Conservation (phyloP, 345 rosid species). For the Hirschfeldia incana region DNA sequence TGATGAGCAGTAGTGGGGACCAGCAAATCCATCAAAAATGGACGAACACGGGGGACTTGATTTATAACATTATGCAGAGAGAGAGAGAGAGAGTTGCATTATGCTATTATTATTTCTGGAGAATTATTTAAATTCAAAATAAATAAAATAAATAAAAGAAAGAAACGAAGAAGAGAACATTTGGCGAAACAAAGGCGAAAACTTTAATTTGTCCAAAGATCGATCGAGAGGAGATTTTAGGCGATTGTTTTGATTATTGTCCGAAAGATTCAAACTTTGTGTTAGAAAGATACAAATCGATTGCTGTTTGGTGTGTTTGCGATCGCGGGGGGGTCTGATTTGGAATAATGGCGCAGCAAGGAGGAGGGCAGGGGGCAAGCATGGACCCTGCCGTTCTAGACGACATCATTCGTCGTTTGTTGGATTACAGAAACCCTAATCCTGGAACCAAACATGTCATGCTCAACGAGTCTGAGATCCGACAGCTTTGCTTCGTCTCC, state of each 20-base stretch:
- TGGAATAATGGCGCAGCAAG: constrained; percentile 60
- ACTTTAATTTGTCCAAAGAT: constrained; percentile 34
- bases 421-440: constrained; percentile 63
- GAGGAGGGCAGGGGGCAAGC: no score
- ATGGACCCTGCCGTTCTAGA: constrained; percentile 70
- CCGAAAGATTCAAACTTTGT: constrained; percentile 29
- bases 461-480: constrained; percentile 85
- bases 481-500: constrained; percentile 66
- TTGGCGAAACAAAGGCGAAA: constrained; percentile 35
- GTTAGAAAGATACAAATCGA: background rate
- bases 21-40: constrained; percentile 33
- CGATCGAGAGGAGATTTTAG: background rate
- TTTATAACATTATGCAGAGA: constrained; percentile 29
- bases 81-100: constrained; percentile 25
- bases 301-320: background rate
- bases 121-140: background rate
- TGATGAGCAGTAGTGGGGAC: constrained; percentile 36
- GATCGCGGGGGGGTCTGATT: constrained; percentile 1
- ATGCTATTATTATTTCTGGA: constrained; percentile 15
- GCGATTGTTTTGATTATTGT: constrained; percentile 33
- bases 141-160: background rate
- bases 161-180: background rate
- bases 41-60: constrained; percentile 23
- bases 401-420: constrained; percentile 62
- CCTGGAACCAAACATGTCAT: constrained; percentile 67